These are phyloP conservation scores for Coemansia sp. DNA, from an alignment of 192 early-diverging fungal genomes.

Conservation along the genomic window DNA sequence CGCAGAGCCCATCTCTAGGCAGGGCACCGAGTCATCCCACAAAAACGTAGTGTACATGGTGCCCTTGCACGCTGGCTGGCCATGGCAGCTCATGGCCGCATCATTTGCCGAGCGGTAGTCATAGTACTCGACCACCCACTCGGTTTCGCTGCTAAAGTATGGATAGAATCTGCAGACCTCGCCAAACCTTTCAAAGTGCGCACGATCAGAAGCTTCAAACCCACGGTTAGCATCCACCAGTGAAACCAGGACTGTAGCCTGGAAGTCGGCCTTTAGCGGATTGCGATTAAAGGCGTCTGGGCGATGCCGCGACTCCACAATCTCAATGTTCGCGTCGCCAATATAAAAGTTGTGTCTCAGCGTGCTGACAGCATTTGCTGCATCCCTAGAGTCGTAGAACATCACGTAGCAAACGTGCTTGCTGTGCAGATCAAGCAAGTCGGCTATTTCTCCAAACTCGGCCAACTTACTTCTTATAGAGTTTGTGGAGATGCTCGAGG, in stretches of 20 bases:
- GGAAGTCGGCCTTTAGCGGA: conserved; percentile 12
- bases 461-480: conserved; percentile 16
- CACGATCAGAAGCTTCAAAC: conserved; percentile 11
- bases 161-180: conserved; percentile 17
- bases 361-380: neutral
- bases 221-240: conserved; percentile 2
- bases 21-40: conserved; percentile 24
- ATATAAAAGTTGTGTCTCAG: conserved; percentile 8
- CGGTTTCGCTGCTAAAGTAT: conserved; percentile 1
- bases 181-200: conserved; percentile 22
- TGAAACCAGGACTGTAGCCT: conserved; percentile 28
- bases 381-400: conserved; percentile 31
- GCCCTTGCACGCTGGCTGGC: conserved; percentile 1
- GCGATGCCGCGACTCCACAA: conserved; percentile 20
- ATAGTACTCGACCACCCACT: conserved; percentile 41
- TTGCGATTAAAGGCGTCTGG: conserved; percentile 12
- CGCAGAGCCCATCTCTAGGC: neutral
- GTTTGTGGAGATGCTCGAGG: neutral
- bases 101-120: conserved; percentile 19
- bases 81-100: conserved; percentile 12
- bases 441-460: conserved; percentile 27
- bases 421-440: conserved; percentile 9
- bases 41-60: conserved; percentile 25
- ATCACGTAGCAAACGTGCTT: conserved; percentile 37
- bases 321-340: neutral